Conservation (phyloP, 129 eudicot species). For the Chrysanthemum lavandulifolium region DNA sequence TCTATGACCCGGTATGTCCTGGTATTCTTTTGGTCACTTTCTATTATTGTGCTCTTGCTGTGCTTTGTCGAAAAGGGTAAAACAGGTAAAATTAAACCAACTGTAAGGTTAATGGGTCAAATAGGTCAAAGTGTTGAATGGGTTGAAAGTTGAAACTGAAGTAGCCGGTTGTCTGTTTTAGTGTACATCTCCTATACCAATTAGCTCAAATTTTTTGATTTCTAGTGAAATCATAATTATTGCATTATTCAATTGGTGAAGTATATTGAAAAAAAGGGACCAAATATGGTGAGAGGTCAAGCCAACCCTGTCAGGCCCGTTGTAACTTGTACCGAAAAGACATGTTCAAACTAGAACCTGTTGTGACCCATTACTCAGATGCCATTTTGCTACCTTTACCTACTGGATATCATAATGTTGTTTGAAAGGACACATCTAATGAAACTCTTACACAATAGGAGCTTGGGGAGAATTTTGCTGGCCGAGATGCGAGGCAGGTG, state of each 20-base stretch:
- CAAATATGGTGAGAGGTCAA: too few relatives aligned
- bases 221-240: too few relatives aligned
- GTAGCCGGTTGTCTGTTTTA: too few relatives aligned
- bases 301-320: too few relatives aligned
- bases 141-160: background rate
- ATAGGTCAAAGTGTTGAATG: background rate
- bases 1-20: slow-evolving; percentile 58
- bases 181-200: too few relatives aligned
- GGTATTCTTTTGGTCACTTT: slow-evolving; percentile 3
- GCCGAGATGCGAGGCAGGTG: slow-evolving; percentile 77
- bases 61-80: too few relatives aligned
- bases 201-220: too few relatives aligned
- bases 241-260: too few relatives aligned
- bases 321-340: too few relatives aligned
- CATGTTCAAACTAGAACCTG: background rate
- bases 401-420: background rate
- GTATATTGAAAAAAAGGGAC: too few relatives aligned
- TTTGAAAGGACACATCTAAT: background rate
- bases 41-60: too few relatives aligned
- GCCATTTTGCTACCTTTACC: background rate
- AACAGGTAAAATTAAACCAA: too few relatives aligned
- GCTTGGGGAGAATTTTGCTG: slow-evolving; percentile 38
- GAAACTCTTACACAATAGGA: slow-evolving; percentile 21
- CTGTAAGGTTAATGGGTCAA: background rate
- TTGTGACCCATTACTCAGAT: background rate